Conservation (phyloP, 345 rosid genomes). For the Gossypium arboreum region DNA sequence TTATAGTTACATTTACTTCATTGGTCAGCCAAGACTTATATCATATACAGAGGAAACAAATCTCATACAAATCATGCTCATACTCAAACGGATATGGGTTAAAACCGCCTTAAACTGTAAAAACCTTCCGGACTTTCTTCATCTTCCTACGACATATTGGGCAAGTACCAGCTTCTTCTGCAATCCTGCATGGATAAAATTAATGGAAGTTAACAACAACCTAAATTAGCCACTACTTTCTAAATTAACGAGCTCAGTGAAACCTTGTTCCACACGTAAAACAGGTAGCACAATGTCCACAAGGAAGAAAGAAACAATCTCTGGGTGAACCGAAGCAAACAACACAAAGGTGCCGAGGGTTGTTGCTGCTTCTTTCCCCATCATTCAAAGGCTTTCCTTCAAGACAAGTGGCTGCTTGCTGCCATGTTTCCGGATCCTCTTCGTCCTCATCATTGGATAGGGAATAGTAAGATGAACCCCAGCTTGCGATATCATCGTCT, state of each 20-base stretch:
- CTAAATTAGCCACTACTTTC: not conserved
- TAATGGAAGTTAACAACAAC: not conserved
- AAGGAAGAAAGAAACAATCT: conserved; percentile 67
- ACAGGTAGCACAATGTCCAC: conserved; percentile 65
- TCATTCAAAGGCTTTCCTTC: conserved; percentile 28
- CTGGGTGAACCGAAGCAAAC: conserved; percentile 50
- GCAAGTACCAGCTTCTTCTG: conserved; percentile 49
- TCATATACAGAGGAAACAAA: not conserved
- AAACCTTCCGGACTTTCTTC: conserved; percentile 60
- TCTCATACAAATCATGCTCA: too few species aligned
- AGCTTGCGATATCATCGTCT: conserved; percentile 46
- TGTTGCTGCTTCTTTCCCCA: conserved; percentile 27
- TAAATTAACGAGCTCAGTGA: not conserved
- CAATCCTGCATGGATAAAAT: conserved; percentile 35
- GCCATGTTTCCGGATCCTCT: conserved; percentile 35
- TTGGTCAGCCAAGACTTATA: not conserved
- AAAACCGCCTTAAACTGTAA: conserved; percentile 35
- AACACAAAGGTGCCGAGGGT: conserved; percentile 27
- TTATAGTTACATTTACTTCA: too few species aligned
- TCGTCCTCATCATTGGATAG: conserved; percentile 42
- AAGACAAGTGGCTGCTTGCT: conserved; percentile 11
- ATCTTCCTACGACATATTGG: conserved; percentile 49
- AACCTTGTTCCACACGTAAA: conserved; percentile 58
- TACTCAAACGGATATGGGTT: too few species aligned
- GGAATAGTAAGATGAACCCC: conserved; percentile 57